Evolutionary conservation across 164 flowering plant species (phyloP), one percentile per base, ranked within the genome.

Genomic region (Vitis riparia): DNA sequence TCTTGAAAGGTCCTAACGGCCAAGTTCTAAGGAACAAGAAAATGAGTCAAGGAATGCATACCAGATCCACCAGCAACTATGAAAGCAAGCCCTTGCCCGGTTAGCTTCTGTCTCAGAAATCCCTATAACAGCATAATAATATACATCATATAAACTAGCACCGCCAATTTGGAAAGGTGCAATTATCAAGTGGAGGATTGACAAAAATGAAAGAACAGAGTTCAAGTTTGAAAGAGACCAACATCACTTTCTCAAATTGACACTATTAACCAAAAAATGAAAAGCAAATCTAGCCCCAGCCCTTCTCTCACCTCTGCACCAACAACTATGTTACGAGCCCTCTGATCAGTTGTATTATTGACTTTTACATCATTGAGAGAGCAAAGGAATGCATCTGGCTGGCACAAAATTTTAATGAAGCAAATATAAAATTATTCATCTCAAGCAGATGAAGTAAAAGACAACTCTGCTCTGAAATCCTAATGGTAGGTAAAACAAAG

Each of bases 311-410:
- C 99, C 96, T 95, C 97, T 69, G 80, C 84, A 76, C 94, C 85
- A 71, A 65, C 71, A 10, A 86, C 75, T 58, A 78, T 78, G 77
- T 93, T 88, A 11, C 91, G 94, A 11, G 82, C 85, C 80, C 99
- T 88, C 66, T 80, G 99, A 76, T 93, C 94, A 75, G 85, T 62
- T 53, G 91, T 81, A 71, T 88, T 90, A 48, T 79, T 88, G 71
- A 95, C 97, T 79, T 85, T 90, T 63, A 95, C 99, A 79, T 93
- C 95, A 81, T 85, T 87, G 76, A 93, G 71, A 1, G 99, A 95
- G 86, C 99, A 95, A 71, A 95, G 96, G 69, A 95, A 95, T 59
- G 97, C 96, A 91, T 95, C 99, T 84, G 98, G 97, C 99, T 95
- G 84, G n/a, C n/a, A n/a, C 89, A 91, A 69, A 80, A 37, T 37